These are phyloP conservation scores for Penicillium steckii DNA, from an alignment of 495 filamentous ascomycete genomes.

Conservation along the genomic window DNA sequence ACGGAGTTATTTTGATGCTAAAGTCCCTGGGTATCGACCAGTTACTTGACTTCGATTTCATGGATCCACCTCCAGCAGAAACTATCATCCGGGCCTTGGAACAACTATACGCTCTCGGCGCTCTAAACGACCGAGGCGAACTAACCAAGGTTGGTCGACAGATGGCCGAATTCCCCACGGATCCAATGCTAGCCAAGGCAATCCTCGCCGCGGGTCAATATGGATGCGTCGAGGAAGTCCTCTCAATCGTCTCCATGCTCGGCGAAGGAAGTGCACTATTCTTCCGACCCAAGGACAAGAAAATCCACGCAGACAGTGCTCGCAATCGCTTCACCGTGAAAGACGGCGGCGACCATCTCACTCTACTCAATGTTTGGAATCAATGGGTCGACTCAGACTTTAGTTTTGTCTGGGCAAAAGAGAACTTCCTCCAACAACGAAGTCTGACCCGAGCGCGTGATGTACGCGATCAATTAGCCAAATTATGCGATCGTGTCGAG, in stretches of 20 bases:
- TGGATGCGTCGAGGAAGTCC: slow-evolving; percentile 89
- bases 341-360: slow-evolving; percentile 89
- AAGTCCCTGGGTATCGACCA: slow-evolving; percentile 94
- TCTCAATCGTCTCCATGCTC: slow-evolving; percentile 94
- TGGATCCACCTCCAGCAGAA: slow-evolving; percentile 90
- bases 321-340: slow-evolving; percentile 89
- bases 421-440: slow-evolving; percentile 93
- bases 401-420: slow-evolving; percentile 80
- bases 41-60: slow-evolving; percentile 92
- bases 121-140: slow-evolving; percentile 84
- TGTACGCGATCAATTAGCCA: slow-evolving; percentile 90
- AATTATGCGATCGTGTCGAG: slow-evolving; percentile 92
- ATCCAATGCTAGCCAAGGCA: slow-evolving; percentile 89
- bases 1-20: slow-evolving; percentile 76
- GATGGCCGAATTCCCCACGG: slow-evolving; percentile 96
- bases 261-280: slow-evolving; percentile 86
- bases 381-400: slow-evolving; percentile 96
- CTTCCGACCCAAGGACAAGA: slow-evolving; percentile 97
- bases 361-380: slow-evolving; percentile 94
- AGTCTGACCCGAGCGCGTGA: slow-evolving; percentile 83
- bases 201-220: slow-evolving; percentile 87
- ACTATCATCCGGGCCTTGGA: slow-evolving; percentile 89
- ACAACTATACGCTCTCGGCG: slow-evolving; percentile 87
- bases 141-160: slow-evolving; percentile 90
- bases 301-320: slow-evolving; percentile 90